phyloP scores from a whole-genome alignment of 176 grass and related monocot genomes.

The Avena eriantha region DNA sequence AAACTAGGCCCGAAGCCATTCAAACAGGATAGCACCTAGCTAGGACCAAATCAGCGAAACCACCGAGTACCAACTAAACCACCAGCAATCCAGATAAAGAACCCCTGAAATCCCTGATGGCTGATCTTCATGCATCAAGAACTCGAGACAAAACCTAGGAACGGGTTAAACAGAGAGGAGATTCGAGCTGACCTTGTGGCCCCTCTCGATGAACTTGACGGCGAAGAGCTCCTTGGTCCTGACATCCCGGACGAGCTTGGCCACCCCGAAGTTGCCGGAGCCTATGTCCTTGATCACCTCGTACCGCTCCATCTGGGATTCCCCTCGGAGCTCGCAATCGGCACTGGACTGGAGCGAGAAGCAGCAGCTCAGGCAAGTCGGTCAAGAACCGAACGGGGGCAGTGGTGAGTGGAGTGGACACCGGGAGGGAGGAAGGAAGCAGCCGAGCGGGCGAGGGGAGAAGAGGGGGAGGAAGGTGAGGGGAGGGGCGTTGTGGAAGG shows the following conservation, averaged over 20 bases:
- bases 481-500: conserved; percentile 11
- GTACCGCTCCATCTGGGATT: conserved; percentile 72
- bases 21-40: neutral
- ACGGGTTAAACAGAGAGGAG: neutral
- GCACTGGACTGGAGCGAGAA: conserved; percentile 29
- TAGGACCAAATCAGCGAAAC: conserved; percentile 8
- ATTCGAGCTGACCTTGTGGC: conserved; percentile 45
- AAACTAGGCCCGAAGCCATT: neutral
- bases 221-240: conserved; percentile 86
- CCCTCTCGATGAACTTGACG: conserved; percentile 95
- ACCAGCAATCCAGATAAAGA: conserved; percentile 13
- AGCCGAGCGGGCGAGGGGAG: neutral
- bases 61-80: neutral
- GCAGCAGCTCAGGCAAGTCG: neutral
- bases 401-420: conserved; percentile 30
- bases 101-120: neutral
- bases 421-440: conserved; percentile 12
- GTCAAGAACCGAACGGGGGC: conserved; percentile 31
- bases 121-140: conserved; percentile 21
- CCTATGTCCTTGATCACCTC: conserved; percentile 96
- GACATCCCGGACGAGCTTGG: conserved; percentile 87
- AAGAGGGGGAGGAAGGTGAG: conserved; percentile 7
- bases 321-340: neutral
- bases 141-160: neutral
- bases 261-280: conserved; percentile 94